Evolutionary conservation across 257 asterid species (phyloP), one percentile per base, ranked within the genome.

Genomic region (Paraleonurus japonicus): DNA sequence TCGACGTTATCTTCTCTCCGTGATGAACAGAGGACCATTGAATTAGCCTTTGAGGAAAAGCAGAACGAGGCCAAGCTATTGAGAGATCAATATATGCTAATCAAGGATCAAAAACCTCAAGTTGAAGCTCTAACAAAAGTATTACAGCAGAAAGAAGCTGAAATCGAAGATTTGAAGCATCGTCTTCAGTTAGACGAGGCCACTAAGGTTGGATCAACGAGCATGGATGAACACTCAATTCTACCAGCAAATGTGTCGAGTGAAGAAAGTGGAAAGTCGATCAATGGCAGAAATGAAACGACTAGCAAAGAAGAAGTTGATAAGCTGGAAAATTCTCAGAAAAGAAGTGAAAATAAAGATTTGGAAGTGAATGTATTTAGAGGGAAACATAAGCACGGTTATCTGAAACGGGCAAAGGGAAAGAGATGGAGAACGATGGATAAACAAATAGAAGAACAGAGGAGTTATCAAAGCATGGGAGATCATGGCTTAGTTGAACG

Each of bases 1-100:
- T 86, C 97, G 1, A 81, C 84, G 5, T 84, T 87, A 48, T 77
- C 90, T 67, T 86, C 90, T 62, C 89, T 91, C 9, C 75, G 74
- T 65, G 88, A 89, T n/a, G 95, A 91, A 60, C 91, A 83, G 41
- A 76, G 55, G 73, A 41, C 84, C 17, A 65, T 83, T 0, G 89
- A 79, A 24, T 61, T 65, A 10, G 79, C 85, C 24, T 77, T 80
- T 1, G 81, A 83, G 70, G 89, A 87, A 67, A 87, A 81, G 77
- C 87, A 87, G 74, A 81, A 75, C 23, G 86, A 87, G 78, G 81
- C 83, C 68, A 84, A 78, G 73, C 39, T 65, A 48, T 74, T 82
- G 67, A 78, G 66, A 73, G 81, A 76, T 1, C 72, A 51, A 26
- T 51, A 67, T n/a, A 41, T 20, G 35, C 65, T 69, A 11, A 16